These are phyloP conservation scores for Aquilaria sinensis DNA, from an alignment of 345 rosid genomes.

Conservation along the genomic window DNA sequence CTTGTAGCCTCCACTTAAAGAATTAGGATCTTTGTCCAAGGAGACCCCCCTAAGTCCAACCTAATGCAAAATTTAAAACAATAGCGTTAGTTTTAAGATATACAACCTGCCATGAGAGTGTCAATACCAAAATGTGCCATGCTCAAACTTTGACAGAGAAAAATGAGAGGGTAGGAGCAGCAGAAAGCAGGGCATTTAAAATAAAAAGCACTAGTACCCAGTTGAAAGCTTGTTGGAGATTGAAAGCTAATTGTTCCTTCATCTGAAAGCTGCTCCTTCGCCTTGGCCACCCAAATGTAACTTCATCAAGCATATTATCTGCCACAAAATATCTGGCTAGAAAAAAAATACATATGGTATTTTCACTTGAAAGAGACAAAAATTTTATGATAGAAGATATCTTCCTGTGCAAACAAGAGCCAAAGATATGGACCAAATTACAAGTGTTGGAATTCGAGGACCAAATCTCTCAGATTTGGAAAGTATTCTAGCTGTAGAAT, in stretches of 20 bases:
- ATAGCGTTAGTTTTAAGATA: neutral
- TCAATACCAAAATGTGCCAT: no score
- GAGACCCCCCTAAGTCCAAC: constrained; percentile 79
- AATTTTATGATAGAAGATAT: no score
- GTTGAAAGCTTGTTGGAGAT: constrained; percentile 78
- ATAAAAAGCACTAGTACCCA: constrained; percentile 49
- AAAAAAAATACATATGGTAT: constrained; percentile 3
- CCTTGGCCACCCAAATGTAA: constrained; percentile 94
- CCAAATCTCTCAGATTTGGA: no score
- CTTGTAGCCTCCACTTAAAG: constrained; percentile 92
- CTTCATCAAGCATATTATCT: constrained; percentile 80
- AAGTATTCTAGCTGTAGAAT: no score
- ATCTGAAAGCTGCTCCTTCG: constrained; percentile 52
- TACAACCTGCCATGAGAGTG: no score
- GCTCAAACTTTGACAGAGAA: neutral
- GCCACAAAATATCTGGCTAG: constrained; percentile 70
- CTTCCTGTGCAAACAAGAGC: no score
- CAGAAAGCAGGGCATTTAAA: neutral
- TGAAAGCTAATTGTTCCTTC: constrained; percentile 57
- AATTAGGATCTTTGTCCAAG: constrained; percentile 81
- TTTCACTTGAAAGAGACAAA: neutral
- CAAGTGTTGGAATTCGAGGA: no score
- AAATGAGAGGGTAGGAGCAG: constrained; percentile 2
- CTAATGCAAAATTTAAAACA: constrained; percentile 31
- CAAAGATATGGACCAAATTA: no score